Percentiles rank a stretch among this genome's conserved stretches.
phyloP scores from a whole-genome alignment of 2,329 filamentous ascomycete genomes.

The Xylariales sp. region DNA sequence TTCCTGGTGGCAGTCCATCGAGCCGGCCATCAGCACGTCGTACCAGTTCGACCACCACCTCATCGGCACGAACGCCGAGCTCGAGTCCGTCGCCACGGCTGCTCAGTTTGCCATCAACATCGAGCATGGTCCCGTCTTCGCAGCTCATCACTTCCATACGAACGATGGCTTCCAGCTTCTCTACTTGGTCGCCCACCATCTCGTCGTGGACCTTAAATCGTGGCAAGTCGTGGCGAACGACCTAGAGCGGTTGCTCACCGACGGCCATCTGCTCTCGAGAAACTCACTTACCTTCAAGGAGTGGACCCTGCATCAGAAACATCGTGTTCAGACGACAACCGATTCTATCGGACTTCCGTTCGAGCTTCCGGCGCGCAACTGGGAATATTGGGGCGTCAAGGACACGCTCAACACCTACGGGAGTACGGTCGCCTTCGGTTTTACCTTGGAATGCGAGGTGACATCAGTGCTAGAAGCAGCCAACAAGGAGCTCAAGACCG shows the following conservation, averaged over 20 bases:
- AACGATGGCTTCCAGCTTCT: conserved; percentile 59
- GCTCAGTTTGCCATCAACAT: conserved; percentile 61
- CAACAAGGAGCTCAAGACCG: conserved; percentile 62
- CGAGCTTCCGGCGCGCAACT: conserved; percentile 53
- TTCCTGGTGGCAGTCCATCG: conserved; percentile 61
- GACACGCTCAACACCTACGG: conserved; percentile 59
- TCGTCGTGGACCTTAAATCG: conserved; percentile 63
- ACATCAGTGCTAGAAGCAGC: conserved; percentile 57
- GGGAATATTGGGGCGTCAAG: conserved; percentile 61
- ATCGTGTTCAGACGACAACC: conserved; percentile 50
- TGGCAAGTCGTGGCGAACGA: conserved; percentile 64
- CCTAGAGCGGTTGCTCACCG: conserved; percentile 60
- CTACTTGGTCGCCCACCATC: conserved; percentile 63
- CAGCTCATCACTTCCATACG: conserved; percentile 60
- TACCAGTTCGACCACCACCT: conserved; percentile 59
- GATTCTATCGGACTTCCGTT: conserved; percentile 53
- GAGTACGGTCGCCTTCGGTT: conserved; percentile 56
- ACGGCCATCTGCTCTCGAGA: conserved; percentile 58
- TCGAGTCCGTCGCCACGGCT: conserved; percentile 55
- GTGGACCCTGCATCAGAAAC: conserved; percentile 61
- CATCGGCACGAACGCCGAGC: conserved; percentile 55
- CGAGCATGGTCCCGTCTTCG: conserved; percentile 63
- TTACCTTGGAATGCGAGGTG: conserved; percentile 57
- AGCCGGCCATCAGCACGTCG: conserved; percentile 54
- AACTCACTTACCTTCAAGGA: conserved; percentile 60